These are phyloP conservation scores for Phytopythium ostracodes DNA, from an alignment of 352 stramenopile genomes.

Conservation along the genomic window DNA sequence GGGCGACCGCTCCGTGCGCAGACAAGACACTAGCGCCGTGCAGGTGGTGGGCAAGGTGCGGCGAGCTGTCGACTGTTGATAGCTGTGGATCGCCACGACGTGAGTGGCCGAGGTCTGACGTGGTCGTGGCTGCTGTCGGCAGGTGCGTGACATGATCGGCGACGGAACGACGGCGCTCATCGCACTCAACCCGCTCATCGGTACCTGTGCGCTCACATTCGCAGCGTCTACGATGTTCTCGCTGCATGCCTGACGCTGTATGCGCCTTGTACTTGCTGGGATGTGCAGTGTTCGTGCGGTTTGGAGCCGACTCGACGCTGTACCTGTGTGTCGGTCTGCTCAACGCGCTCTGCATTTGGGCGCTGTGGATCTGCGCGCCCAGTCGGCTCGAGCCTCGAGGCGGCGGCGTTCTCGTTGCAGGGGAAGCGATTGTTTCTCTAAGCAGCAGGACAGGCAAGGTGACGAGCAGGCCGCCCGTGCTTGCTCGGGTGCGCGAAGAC, in stretches of 20 bases:
- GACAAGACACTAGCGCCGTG: constrained; percentile 10
- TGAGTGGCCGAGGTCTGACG: background rate
- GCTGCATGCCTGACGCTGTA: too few species aligned
- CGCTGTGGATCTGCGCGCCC: constrained; percentile 31
- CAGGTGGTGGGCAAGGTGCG: constrained; percentile 1
- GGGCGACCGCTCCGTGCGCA: background rate
- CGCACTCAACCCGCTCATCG: constrained; percentile 37
- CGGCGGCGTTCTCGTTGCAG: too few species aligned
- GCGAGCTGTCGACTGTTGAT: background rate
- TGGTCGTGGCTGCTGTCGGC: background rate
- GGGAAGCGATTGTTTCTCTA: background rate
- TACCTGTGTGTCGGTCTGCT: constrained; percentile 25
- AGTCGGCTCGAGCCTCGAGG: background rate
- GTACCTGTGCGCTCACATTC: too few species aligned
- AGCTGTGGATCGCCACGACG: background rate
- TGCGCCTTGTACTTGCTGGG: too few species aligned
- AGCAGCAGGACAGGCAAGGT: background rate
- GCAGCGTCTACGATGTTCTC: too few species aligned
- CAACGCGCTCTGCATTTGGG: constrained; percentile 38
- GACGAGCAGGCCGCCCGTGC: background rate
- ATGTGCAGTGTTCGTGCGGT: constrained; percentile 36
- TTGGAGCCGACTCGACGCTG: constrained; percentile 24
- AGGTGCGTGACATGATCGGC: constrained; percentile 16
- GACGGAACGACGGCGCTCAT: constrained; percentile 29
- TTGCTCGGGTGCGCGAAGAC: background rate